Evolutionary conservation across 2,329 filamentous ascomycete species (phyloP).

Genomic region (Penicillium sp.): DNA sequence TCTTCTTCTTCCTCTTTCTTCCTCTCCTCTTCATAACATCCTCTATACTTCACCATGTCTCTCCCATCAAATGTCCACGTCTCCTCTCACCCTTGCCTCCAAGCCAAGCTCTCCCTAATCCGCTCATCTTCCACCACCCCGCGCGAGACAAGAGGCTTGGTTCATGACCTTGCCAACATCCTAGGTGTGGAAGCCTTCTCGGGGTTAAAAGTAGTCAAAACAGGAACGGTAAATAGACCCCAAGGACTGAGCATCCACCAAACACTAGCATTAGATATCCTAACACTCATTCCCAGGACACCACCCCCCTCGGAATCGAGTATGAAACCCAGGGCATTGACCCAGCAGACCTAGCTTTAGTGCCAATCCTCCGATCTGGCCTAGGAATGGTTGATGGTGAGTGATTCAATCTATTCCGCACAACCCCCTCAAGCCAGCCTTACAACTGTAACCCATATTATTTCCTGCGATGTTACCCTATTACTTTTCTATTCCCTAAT

Average conservation of each 20-base stretch:
- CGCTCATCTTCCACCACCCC: conserved; percentile 69
- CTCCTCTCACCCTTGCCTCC: conserved; percentile 80
- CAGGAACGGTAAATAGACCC: conserved; percentile 61
- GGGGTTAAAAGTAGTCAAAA: conserved; percentile 57
- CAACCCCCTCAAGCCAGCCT: background rate
- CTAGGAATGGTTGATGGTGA: conserved; percentile 84
- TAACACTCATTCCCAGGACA: conserved; percentile 55
- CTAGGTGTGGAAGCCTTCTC: conserved; percentile 79
- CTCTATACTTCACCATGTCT: conserved; percentile 25
- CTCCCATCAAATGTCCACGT: conserved; percentile 65
- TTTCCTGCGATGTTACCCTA: background rate
- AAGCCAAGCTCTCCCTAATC: conserved; percentile 85
- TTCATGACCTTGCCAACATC: conserved; percentile 84
- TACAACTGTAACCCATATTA: background rate
- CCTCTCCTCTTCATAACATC: background rate
- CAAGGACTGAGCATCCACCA: conserved; percentile 4
- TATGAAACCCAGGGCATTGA: conserved; percentile 67
- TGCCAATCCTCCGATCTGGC: conserved; percentile 90
- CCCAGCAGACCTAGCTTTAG: conserved; percentile 70
- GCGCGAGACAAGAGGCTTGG: conserved; percentile 74
- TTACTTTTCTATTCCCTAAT: background rate
- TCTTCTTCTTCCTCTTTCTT: background rate
- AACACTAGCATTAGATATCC: background rate
- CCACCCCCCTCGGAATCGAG: conserved; percentile 73
- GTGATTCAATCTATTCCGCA: conserved; percentile 6